Conservation (phyloP, 352 stramenopile genomes). For the Phytophthora ohioensis region DNA sequence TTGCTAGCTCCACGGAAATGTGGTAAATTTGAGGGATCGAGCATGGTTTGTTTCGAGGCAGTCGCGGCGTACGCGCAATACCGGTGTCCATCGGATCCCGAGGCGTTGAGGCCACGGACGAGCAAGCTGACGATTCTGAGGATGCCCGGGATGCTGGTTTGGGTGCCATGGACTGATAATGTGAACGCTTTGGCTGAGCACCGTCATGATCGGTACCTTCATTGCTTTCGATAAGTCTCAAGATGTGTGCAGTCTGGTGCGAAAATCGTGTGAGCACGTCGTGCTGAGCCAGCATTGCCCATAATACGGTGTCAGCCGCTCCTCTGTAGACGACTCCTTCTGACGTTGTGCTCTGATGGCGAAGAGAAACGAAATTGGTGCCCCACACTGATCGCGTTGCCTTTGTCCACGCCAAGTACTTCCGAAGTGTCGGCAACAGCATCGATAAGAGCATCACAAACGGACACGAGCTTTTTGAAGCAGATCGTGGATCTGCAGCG, state of each 20-base stretch:
- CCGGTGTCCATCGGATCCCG: slow-evolving; percentile 10
- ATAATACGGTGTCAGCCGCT: slow-evolving; percentile 34
- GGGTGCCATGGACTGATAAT: slow-evolving; percentile 3
- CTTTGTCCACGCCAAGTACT: slow-evolving; percentile 61
- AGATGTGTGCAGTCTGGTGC: slow-evolving; percentile 39
- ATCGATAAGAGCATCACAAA: slow-evolving; percentile 79
- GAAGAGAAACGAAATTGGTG: slow-evolving; percentile 12
- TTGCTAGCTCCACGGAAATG: slow-evolving; percentile 65
- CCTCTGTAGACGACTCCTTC: slow-evolving; percentile 16
- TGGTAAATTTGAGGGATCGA: slow-evolving; percentile 56
- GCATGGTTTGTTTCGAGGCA: background rate
- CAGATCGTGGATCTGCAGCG: slow-evolving; percentile 21
- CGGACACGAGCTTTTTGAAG: slow-evolving; percentile 33
- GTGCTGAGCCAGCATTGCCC: slow-evolving; percentile 60
- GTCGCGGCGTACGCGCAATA: slow-evolving; percentile 8
- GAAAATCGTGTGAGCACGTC: slow-evolving; percentile 50
- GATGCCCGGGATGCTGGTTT: slow-evolving; percentile 31
- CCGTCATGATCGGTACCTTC: slow-evolving; percentile 47
- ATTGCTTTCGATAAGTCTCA: slow-evolving; percentile 56
- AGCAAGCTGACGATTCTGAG: slow-evolving; percentile 29
- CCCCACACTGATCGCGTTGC: slow-evolving; percentile 52
- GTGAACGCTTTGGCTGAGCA: background rate
- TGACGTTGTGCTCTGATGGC: slow-evolving; percentile 20
- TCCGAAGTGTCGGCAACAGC: slow-evolving; percentile 60
- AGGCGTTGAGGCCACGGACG: slow-evolving; percentile 26